A percentile compares a stretch with the other conserved stretches of the same genome.
phyloP scores from a whole-genome alignment of 768 basidiomycete genomes.

The Russula olivacea region DNA sequence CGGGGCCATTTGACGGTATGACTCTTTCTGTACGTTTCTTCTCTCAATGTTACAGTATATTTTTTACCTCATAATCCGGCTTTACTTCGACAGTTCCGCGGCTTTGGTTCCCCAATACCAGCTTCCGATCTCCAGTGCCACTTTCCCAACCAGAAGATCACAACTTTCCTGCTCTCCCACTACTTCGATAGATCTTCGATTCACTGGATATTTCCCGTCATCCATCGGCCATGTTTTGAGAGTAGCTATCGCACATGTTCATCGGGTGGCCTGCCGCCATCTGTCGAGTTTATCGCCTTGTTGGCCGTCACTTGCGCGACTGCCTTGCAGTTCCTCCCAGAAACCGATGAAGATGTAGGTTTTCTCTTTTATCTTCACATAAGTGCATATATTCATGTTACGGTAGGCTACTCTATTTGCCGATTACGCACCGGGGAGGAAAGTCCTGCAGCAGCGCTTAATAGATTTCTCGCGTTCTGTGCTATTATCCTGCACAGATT shows the following conservation, averaged over 20 bases:
- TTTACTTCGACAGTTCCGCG: conserved; percentile 5
- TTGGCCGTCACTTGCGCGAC: conserved; percentile 27
- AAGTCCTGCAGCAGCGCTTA: conserved; percentile 23
- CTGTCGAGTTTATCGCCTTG: conserved; percentile 26
- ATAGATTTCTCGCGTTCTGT: conserved; percentile 25
- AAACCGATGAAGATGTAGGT: conserved; percentile 25
- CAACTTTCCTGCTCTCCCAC: conserved; percentile 23
- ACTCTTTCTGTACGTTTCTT: conserved; percentile 5
- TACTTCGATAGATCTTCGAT: conserved; percentile 27
- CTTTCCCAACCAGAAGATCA: conserved; percentile 27
- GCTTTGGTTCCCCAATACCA: background rate
- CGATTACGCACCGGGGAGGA: conserved; percentile 24
- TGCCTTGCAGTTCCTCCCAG: conserved; percentile 27
- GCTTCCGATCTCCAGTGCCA: conserved; percentile 16
- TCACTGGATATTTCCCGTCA: conserved; percentile 25
- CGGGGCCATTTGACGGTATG: background rate
- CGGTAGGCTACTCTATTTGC: conserved; percentile 22
- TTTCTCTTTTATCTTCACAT: background rate
- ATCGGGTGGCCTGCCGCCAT: conserved; percentile 20
- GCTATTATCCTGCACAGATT: conserved; percentile 14
- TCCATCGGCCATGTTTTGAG: conserved; percentile 27
- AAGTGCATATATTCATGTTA: background rate
- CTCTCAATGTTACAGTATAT: background rate
- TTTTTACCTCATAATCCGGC: background rate
- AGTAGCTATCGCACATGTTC: conserved; percentile 24